Percentiles rank a stretch among this genome's conserved stretches.
Evolutionary conservation across 2,329 filamentous ascomycete species (phyloP).

Genomic region (Fusarium proliferatum): DNA sequence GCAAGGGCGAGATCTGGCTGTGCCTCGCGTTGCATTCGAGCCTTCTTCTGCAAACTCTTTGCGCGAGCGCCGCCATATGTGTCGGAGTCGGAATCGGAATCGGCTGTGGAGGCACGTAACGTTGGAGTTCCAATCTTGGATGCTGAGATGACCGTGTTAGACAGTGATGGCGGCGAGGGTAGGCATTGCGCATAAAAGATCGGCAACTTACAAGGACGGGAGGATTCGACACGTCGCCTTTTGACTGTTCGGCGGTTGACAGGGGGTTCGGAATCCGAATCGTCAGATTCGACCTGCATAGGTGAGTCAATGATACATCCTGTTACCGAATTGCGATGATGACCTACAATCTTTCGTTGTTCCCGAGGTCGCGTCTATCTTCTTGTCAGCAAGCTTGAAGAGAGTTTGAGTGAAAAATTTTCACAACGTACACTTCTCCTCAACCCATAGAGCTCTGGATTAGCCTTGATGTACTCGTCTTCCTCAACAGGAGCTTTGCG

Average conservation of each 20-base stretch:
- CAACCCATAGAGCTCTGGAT: slow-evolving; percentile 94
- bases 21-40: slow-evolving; percentile 77
- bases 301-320: slow-evolving; percentile 24
- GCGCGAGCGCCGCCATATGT: slow-evolving; percentile 82
- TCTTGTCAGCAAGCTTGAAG: slow-evolving; percentile 47
- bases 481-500: slow-evolving; percentile 77
- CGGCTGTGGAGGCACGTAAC: slow-evolving; percentile 64
- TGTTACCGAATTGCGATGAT: neutral
- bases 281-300: slow-evolving; percentile 62
- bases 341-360: slow-evolving; percentile 67
- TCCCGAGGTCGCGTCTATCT: slow-evolving; percentile 66
- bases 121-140: slow-evolving; percentile 70
- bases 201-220: slow-evolving; percentile 67
- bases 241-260: slow-evolving; percentile 70
- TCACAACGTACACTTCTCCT: slow-evolving; percentile 83
- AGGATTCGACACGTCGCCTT: slow-evolving; percentile 74
- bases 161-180: slow-evolving; percentile 15
- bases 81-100: slow-evolving; percentile 78
- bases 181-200: neutral
- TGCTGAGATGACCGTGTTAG: slow-evolving; percentile 53
- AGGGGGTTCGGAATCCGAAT: slow-evolving; percentile 78
- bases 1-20: slow-evolving; percentile 74
- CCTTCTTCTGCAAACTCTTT: slow-evolving; percentile 78
- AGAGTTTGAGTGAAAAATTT: slow-evolving; percentile 33
- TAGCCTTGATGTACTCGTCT: slow-evolving; percentile 86